These are phyloP conservation scores for Linnemannia exigua DNA, from an alignment of 192 early-diverging fungal species.

Conservation along the genomic window DNA sequence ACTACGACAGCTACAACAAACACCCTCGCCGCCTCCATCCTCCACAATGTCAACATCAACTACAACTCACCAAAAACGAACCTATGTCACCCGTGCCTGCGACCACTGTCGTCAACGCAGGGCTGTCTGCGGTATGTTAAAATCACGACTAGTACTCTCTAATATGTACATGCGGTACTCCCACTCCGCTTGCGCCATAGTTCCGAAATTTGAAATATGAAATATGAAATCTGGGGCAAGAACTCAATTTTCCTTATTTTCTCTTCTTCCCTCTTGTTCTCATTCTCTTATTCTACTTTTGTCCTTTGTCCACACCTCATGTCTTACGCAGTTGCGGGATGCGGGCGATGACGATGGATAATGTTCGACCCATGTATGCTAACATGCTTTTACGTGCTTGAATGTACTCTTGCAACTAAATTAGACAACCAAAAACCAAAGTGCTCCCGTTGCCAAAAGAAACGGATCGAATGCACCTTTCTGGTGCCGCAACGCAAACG, in stretches of 20 bases:
- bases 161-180: too few relatives aligned
- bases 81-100: background rate
- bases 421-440: too few relatives aligned
- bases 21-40: background rate
- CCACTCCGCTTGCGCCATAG: background rate
- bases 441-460: too few relatives aligned
- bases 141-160: too few relatives aligned
- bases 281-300: background rate
- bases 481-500: too few relatives aligned
- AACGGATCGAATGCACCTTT: too few relatives aligned
- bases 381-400: too few relatives aligned
- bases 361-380: background rate
- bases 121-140: background rate
- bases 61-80: background rate
- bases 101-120: background rate
- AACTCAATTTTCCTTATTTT: background rate
- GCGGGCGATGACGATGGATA: too few relatives aligned
- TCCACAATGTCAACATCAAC: background rate
- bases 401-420: too few relatives aligned
- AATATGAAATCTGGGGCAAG: background rate
- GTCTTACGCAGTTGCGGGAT: background rate
- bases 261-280: background rate
- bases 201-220: background rate
- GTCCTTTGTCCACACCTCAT: background rate
- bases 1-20: background rate